phyloP scores from a whole-genome alignment of 139 green algal species.

The Nannochloris sp. region DNA sequence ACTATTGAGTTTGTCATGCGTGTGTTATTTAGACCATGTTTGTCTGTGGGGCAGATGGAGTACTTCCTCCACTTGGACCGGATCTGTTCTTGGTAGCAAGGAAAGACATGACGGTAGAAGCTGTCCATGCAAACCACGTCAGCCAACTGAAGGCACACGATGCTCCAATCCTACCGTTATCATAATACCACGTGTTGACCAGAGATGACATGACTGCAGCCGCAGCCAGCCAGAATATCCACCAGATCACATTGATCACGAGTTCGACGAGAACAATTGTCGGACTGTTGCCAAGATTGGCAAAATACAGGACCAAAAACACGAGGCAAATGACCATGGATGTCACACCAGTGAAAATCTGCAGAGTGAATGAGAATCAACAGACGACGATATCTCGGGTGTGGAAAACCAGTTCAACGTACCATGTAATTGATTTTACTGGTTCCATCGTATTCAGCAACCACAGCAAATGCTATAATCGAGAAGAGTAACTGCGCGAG shows the following conservation, averaged over 20 bases:
- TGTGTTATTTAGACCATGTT: no score
- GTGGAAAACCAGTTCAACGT: neutral
- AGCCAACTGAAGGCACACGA: constrained; percentile 9
- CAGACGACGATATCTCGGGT: neutral
- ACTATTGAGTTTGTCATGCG: no score
- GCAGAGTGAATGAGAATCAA: neutral
- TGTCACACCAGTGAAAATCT: constrained; percentile 13
- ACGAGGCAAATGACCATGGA: constrained; percentile 11
- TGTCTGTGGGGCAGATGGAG: no score
- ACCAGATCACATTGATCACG: constrained; percentile 5
- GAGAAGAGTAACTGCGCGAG: constrained; percentile 9
- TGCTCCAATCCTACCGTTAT: neutral
- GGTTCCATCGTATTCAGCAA: constrained; percentile 7
- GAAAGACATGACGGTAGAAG: neutral
- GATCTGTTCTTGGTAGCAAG: neutral
- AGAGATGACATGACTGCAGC: constrained; percentile 1
- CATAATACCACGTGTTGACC: neutral
- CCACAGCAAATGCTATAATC: constrained; percentile 13
- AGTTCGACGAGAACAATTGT: constrained; percentile 3
- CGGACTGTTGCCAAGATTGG: neutral
- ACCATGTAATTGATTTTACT: constrained; percentile 1
- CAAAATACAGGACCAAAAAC: constrained; percentile 7
- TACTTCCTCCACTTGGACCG: no score
- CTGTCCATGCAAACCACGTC: constrained; percentile 5
- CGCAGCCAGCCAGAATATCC: constrained; percentile 12